phyloP scores from a whole-genome alignment of 1,284 basidiomycete species.

The Ganoderma resinaceum region DNA sequence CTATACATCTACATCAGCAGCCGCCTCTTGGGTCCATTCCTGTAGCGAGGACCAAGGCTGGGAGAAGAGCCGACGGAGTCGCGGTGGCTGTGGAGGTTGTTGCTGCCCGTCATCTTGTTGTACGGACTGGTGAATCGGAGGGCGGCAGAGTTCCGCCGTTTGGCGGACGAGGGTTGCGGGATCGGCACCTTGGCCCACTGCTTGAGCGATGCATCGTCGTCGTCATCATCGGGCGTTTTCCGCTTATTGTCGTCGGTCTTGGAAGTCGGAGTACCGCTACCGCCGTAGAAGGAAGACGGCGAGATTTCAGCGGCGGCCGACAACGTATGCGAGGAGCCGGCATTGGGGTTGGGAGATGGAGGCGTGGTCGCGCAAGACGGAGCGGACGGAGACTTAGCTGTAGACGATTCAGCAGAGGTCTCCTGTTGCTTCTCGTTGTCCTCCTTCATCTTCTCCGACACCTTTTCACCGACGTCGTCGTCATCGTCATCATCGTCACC shows the following conservation, averaged over 20 bases:
- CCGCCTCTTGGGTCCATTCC: conserved; percentile 39
- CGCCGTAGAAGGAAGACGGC: conserved; percentile 53
- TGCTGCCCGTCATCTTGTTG: conserved; percentile 41
- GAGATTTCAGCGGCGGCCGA: conserved; percentile 41
- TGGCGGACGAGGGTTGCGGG: conserved; percentile 19
- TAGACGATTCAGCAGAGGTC: conserved; percentile 36
- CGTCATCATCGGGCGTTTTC: conserved; percentile 45
- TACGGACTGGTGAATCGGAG: conserved; percentile 44
- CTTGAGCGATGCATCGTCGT: conserved; percentile 38
- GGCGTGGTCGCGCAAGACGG: conserved; percentile 22
- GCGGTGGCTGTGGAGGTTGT: conserved; percentile 42
- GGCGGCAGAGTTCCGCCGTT: conserved; percentile 30
- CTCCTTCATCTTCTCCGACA: conserved; percentile 17
- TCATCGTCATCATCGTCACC: conserved; percentile 59
- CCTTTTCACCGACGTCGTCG: conserved; percentile 48
- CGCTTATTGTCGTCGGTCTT: conserved; percentile 47
- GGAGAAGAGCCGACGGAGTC: conserved; percentile 26
- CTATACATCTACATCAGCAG: conserved; percentile 30
- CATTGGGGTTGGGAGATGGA: conserved; percentile 2
- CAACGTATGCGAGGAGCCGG: not conserved
- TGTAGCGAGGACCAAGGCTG: conserved; percentile 21
- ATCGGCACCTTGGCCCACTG: conserved; percentile 38
- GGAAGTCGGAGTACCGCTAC: conserved; percentile 35
- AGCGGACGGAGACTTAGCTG: conserved; percentile 31
- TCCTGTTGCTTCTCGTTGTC: not conserved